Evolutionary conservation across 2,329 filamentous ascomycete species (phyloP), one percentile per base, ranked within the genome.

Genomic region (Zopfia rhizophila): DNA sequence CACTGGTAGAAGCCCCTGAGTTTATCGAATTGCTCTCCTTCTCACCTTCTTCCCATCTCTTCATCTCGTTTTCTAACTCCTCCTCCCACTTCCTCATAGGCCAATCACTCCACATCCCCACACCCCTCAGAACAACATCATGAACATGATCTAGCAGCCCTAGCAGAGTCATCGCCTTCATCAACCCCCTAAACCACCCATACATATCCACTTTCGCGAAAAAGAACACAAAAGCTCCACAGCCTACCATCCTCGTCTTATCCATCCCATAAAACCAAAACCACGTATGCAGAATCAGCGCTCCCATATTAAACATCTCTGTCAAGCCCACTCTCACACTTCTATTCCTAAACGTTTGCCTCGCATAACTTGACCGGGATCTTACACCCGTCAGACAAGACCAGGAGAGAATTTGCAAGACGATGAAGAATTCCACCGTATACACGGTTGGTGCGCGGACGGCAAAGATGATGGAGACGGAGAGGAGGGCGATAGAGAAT

Each of bases 221-320:
- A 45, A 51, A 61, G 37, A 53, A 48, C 13, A 55, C 23, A 37
- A 40, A 53, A 10, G 56, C 59, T 4, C 56, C 53, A 24, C 58
- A 62, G 3, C 54, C 54, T 11, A 52, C 57, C 27, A 39, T 32
- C 36, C 54, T 35, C 52, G 56, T 57, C 7, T 45, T 3, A 27
- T 58, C 49, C 7, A 65, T 3, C 10, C 52, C 61, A 13, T 19
- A 23, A 45, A 49, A 65, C 58, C 57, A 66, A 29, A 65, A 65
- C 48, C 51, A 58, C 1, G 49, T 35, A 31, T 63, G 51, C 25
- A 61, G 24, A 4, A 32, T 23, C 11, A 51, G 6, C 16, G 37
- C 36, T 7, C 38, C 10, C 5, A 52, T 10, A 40, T 54, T 38
- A 13, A 58, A 24, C n/a, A 28, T 10, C 39, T 41, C 14, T 2